Conservation (phyloP, 2,329 filamentous ascomycete genomes). For the Talaromyces sp. region DNA sequence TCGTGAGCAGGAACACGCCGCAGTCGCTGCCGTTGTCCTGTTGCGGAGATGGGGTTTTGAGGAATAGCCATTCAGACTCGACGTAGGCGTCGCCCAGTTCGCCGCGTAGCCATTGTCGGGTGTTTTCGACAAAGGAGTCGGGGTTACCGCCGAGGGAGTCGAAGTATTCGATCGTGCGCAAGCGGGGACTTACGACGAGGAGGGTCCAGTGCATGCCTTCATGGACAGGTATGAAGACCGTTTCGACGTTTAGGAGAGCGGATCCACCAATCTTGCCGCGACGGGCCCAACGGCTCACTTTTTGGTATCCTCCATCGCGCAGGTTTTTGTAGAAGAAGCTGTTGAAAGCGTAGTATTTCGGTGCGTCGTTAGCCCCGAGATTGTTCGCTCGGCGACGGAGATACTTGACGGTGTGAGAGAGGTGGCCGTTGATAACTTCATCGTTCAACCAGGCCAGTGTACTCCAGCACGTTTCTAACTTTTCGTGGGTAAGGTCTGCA, state of each 20-base stretch:
- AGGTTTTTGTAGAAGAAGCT: constrained; percentile 46
- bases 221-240: constrained; percentile 49
- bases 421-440: constrained; percentile 47
- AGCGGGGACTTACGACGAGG: constrained; percentile 43
- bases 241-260: constrained; percentile 44
- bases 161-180: constrained; percentile 47
- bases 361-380: constrained; percentile 33
- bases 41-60: constrained; percentile 40
- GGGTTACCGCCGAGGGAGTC: constrained; percentile 43
- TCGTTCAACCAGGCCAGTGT: constrained; percentile 45
- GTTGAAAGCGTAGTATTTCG: constrained; percentile 44
- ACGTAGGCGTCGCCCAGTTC: constrained; percentile 42
- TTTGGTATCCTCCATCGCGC: constrained; percentile 39
- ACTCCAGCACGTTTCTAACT: constrained; percentile 37
- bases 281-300: constrained; percentile 43
- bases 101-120: constrained; percentile 42
- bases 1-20: constrained; percentile 50
- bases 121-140: constrained; percentile 30
- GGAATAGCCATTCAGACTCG: constrained; percentile 44
- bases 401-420: constrained; percentile 41
- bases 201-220: constrained; percentile 48
- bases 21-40: constrained; percentile 50
- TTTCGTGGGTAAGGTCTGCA: constrained; percentile 35
- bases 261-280: constrained; percentile 48
- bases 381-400: constrained; percentile 34